Percentiles rank a stretch among this genome's conserved stretches.
These are phyloP conservation scores for Flaveria trinervia DNA, from an alignment of 129 eudicot species.

Conservation along the genomic window DNA sequence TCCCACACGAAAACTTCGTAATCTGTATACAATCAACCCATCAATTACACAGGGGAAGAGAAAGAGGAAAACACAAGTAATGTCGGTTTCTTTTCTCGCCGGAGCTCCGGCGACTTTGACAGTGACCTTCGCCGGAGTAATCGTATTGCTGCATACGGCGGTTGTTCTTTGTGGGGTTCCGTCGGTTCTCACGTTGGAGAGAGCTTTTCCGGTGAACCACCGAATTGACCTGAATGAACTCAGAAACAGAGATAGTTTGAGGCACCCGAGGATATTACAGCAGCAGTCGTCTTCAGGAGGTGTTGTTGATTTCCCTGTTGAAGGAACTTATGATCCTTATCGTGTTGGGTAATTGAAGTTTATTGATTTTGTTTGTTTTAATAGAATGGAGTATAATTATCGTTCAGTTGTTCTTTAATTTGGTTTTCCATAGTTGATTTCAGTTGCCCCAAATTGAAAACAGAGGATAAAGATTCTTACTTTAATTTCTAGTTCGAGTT, in stretches of 20 bases:
- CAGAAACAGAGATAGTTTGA: slow-evolving; percentile 51
- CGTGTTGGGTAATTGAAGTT: slow-evolving; percentile 70
- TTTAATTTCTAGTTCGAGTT: too few relatives aligned
- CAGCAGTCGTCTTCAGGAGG: slow-evolving; percentile 45
- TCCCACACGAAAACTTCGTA: background rate
- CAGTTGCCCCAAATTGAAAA: background rate
- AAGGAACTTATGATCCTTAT: slow-evolving; percentile 87
- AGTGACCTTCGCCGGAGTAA: slow-evolving; percentile 27
- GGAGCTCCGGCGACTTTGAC: slow-evolving; percentile 29
- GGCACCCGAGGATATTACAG: slow-evolving; percentile 75
- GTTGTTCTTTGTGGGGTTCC: slow-evolving; percentile 47
- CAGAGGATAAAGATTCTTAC: too few relatives aligned
- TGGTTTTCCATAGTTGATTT: background rate
- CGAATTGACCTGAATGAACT: slow-evolving; percentile 72
- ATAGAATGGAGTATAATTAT: background rate
- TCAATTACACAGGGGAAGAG: background rate
- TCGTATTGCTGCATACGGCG: slow-evolving; percentile 31
- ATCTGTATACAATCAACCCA: background rate
- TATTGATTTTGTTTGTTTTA: background rate
- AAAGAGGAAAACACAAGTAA: slow-evolving; percentile 15
- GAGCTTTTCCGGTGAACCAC: slow-evolving; percentile 78
- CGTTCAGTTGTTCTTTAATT: too few relatives aligned
- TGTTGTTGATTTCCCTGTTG: slow-evolving; percentile 70
- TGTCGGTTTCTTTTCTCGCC: slow-evolving; percentile 42
- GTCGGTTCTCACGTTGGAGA: slow-evolving; percentile 57